Percentiles rank a stretch among this genome's conserved stretches.
Conservation (phyloP, 345 rosid genomes). For the Gossypium turneri region DNA sequence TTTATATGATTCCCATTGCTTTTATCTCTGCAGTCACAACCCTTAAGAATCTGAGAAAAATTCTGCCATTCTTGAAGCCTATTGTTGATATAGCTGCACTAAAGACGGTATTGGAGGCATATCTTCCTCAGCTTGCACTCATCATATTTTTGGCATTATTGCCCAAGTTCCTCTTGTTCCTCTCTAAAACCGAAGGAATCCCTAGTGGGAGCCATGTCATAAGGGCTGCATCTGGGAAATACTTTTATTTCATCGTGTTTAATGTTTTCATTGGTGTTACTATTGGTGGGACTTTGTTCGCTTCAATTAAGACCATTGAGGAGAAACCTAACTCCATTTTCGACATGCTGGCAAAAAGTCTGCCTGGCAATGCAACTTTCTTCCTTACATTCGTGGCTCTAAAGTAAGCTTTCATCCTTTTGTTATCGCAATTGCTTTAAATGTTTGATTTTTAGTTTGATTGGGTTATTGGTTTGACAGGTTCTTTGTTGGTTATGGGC, state of each 20-base stretch:
- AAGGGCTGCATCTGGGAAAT: slow-evolving; percentile 92
- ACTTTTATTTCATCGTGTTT: slow-evolving; percentile 70
- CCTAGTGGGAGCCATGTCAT: slow-evolving; percentile 63
- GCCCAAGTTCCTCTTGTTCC: slow-evolving; percentile 69
- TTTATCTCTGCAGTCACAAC: slow-evolving; percentile 75
- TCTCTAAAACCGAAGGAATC: slow-evolving; percentile 82
- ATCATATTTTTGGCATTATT: slow-evolving; percentile 66
- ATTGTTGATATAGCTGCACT: slow-evolving; percentile 34
- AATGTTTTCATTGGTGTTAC: slow-evolving; percentile 92
- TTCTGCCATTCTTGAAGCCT: slow-evolving; percentile 66
- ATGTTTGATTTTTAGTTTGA: background rate
- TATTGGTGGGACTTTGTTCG: slow-evolving; percentile 59
- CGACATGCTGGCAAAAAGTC: slow-evolving; percentile 49
- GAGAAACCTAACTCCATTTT: slow-evolving; percentile 36
- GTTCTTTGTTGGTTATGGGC: slow-evolving; percentile 83
- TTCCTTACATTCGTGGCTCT: no score
- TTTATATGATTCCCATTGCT: slow-evolving; percentile 75
- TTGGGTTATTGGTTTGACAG: slow-evolving; percentile 29
- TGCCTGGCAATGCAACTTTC: slow-evolving; percentile 81
- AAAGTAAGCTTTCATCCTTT: slow-evolving; percentile 9
- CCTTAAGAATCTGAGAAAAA: slow-evolving; percentile 57
- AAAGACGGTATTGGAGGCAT: slow-evolving; percentile 72
- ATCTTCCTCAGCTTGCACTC: slow-evolving; percentile 85
- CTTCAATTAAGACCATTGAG: slow-evolving; percentile 45
- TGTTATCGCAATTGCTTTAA: background rate